Evolutionary conservation across 257 asterid genomes (phyloP).

Genomic region (Solanum corneliomulleri): DNA sequence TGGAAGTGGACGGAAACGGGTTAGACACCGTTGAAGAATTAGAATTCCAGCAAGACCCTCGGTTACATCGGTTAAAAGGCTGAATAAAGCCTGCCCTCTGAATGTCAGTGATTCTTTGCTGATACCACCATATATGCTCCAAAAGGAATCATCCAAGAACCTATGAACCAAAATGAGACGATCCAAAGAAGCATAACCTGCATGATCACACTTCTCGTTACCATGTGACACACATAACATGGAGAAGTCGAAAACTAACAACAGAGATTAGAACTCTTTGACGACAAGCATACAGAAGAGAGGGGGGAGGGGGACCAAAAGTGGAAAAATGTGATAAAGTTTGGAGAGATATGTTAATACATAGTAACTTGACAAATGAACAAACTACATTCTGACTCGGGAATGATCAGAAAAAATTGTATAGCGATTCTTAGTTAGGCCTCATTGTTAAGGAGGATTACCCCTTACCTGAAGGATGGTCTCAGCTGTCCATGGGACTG

Average conservation of each 20-base stretch:
- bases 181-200: constrained; percentile 95
- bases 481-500: constrained; percentile 92
- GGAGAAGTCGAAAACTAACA: neutral
- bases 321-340: neutral
- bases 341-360: neutral
- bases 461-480: constrained; percentile 66
- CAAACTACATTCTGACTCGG: neutral
- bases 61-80: constrained; percentile 84
- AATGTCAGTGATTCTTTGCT: constrained; percentile 68
- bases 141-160: constrained; percentile 94
- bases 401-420: neutral
- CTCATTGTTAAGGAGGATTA: neutral
- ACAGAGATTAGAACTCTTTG: neutral
- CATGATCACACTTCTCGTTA: neutral
- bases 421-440: neutral
- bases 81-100: constrained; percentile 90
- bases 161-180: constrained; percentile 92
- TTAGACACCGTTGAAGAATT: constrained; percentile 63
- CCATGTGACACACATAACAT: neutral
- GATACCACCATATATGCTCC: constrained; percentile 84
- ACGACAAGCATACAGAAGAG: neutral
- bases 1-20: constrained; percentile 73
- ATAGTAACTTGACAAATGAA: neutral
- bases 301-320: neutral
- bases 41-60: constrained; percentile 92